These are phyloP conservation scores for Mucor plumbeus DNA, from an alignment of 371 early-diverging fungal genomes.

Conservation along the genomic window DNA sequence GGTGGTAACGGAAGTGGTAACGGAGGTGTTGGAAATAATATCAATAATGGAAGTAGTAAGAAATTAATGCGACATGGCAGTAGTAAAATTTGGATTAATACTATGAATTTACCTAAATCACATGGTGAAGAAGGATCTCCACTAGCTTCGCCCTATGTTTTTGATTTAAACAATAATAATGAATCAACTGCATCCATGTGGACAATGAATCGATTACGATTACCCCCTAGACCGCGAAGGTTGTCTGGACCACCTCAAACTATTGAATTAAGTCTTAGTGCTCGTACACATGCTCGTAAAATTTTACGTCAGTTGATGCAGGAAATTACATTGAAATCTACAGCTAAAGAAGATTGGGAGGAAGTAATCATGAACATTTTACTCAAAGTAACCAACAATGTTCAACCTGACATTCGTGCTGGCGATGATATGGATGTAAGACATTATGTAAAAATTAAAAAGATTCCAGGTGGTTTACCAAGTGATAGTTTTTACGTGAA, in stretches of 20 bases:
- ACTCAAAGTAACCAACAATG: conserved; percentile 70
- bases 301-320: conserved; percentile 65
- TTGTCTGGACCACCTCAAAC: conserved; percentile 58
- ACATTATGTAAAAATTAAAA: conserved; percentile 93
- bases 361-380: conserved; percentile 74
- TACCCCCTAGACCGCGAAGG: conserved; percentile 46
- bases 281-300: conserved; percentile 67
- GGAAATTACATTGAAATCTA: conserved; percentile 32
- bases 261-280: conserved; percentile 70
- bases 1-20: neutral
- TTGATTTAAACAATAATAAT: conserved; percentile 6
- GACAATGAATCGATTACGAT: conserved; percentile 14
- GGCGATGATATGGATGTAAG: conserved; percentile 91
- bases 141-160: conserved; percentile 28
- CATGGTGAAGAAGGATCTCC: conserved; percentile 10
- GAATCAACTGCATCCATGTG: neutral
- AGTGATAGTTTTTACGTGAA: conserved; percentile 82
- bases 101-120: conserved; percentile 34
- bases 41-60: neutral
- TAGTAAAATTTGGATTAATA: conserved; percentile 35
- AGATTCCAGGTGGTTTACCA: conserved; percentile 87
- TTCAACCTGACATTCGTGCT: conserved; percentile 71
- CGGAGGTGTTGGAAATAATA: neutral
- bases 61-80: neutral
- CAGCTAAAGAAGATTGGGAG: conserved; percentile 72